A percentile compares a stretch with the other conserved stretches of the same genome.
These are phyloP conservation scores for Harrya chromipes DNA, from an alignment of 768 basidiomycete species.

Conservation along the genomic window DNA sequence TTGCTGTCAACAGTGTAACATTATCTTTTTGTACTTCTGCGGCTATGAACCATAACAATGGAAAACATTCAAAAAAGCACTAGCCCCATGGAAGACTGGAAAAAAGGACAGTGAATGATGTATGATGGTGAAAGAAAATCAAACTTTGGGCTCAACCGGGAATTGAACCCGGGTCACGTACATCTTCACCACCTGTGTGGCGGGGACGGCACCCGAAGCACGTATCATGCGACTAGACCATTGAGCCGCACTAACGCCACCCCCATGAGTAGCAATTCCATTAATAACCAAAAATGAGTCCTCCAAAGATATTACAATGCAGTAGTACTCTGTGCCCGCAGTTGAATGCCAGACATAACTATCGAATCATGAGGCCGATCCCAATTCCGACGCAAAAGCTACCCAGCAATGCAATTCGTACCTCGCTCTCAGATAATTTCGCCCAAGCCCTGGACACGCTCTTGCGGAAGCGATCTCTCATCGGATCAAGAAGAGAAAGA, in stretches of 20 bases:
- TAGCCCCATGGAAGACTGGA: no score
- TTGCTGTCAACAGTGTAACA: slow-evolving; percentile 5
- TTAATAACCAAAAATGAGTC: no score
- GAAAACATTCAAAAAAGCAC: background rate
- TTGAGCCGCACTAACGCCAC: slow-evolving; percentile 20
- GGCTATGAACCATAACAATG: background rate
- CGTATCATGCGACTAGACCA: slow-evolving; percentile 38
- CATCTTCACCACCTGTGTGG: slow-evolving; percentile 30
- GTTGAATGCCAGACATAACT: slow-evolving; percentile 1
- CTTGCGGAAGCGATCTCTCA: slow-evolving; percentile 28
- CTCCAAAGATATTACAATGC: background rate
- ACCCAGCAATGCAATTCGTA: slow-evolving; percentile 36
- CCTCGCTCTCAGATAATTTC: slow-evolving; percentile 26
- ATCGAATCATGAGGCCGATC: slow-evolving; percentile 37
- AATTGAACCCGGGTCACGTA: slow-evolving; percentile 38
- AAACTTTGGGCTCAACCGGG: slow-evolving; percentile 30
- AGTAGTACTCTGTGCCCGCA: background rate
- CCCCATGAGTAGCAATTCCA: no score
- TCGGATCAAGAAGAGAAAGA: slow-evolving; percentile 54
- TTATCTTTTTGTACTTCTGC: background rate
- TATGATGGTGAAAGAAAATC: no score
- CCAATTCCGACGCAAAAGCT: slow-evolving; percentile 46
- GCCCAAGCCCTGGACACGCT: slow-evolving; percentile 20
- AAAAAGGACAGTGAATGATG: no score
- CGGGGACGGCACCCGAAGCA: slow-evolving; percentile 29